Evolutionary conservation across 1,284 basidiomycete genomes (phyloP), one percentile per base, ranked within the genome.

Genomic region (Gymnopus androsaceus): DNA sequence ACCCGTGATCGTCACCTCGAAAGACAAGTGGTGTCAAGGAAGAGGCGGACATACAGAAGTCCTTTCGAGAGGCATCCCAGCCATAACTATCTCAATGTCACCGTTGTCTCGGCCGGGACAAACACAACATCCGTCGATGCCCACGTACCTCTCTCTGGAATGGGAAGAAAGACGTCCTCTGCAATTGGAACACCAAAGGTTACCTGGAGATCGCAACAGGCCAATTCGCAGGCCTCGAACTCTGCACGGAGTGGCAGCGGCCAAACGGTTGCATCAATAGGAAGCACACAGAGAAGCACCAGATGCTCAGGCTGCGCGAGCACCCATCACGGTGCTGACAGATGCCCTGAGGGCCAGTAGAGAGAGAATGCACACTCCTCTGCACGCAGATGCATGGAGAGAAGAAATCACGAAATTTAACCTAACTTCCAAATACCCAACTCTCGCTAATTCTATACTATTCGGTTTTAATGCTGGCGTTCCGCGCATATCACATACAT

Each of bases 51-150:
- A 23, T 57, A 34, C 15, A 8, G 31, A 28, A 40, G 30, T 52
- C 50, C 15, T 52, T 57, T 47, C 40, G 42, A 9, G 42, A 25
- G 15, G 31, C 38, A 14, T n/a, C 46, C 44, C 28, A 12, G 7
- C 8, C 40, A 19, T 6, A 1, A 11, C 8, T 17, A 15, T 38
- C 30, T 8, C 15, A 25, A 30, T n/a, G 7, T 5, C 37, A 37
- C 17, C 17, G 37, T 23, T 70, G 67, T 54, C 62, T 69, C 37
- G 58, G 65, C 14, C 47, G 56, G 1, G 60, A 66, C 57, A n/a
- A 15, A 11, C 61, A 64, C 57, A 52, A 60, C 25, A 50, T 67
- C 36, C 17, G 17, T 5, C 33, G 27, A 9, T 69, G 68, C 53
- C 19, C 25, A 2, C 38, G 57, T 1, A 23, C 36, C 7, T 57